Evolutionary conservation across 345 rosid genomes (phyloP).

Genomic region (rapeseed (Brassica napus)): Da-Ae NC_063439.1:1068501-1069000

Average conservation of each 20-base stretch:
- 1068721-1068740: slow-evolving; percentile 63
- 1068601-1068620: slow-evolving; percentile 65
- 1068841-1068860: slow-evolving; percentile 56
- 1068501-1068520: too few relatives aligned
- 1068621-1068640: slow-evolving; percentile 67
- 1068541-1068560: slow-evolving; percentile 42
- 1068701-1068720: slow-evolving; percentile 52
- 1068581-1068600: slow-evolving; percentile 66
- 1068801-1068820: slow-evolving; percentile 47
- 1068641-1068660: slow-evolving; percentile 78
- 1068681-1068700: slow-evolving; percentile 51
- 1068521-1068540: slow-evolving; percentile 1
- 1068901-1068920: not conserved
- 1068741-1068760: slow-evolving; percentile 52
- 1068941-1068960: slow-evolving; percentile 28
- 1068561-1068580: slow-evolving; percentile 50
- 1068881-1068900: slow-evolving; percentile 49
- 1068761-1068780: slow-evolving; percentile 58
- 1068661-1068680: slow-evolving; percentile 60
- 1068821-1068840: slow-evolving; percentile 69
- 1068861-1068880: slow-evolving; percentile 59
- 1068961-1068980: not conserved
- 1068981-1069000: slow-evolving; percentile 15
- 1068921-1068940: slow-evolving; percentile 10
- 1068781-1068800: slow-evolving; percentile 64